phyloP scores from a whole-genome alignment of 1,284 basidiomycete genomes.

The Trametes hirsuta region DNA sequence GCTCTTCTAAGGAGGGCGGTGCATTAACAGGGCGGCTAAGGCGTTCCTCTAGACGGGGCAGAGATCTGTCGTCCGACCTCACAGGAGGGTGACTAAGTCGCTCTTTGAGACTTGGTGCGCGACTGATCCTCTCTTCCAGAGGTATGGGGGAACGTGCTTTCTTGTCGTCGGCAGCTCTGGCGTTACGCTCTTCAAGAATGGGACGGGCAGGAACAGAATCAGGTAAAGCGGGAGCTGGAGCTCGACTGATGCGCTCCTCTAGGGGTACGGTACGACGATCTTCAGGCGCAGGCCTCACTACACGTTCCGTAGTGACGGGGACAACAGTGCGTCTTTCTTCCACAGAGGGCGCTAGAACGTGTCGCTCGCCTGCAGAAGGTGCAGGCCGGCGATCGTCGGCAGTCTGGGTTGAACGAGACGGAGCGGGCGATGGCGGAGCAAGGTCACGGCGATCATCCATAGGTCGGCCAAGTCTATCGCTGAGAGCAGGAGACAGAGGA shows the following conservation, averaged over 20 bases:
- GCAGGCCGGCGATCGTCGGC: constrained; percentile 15
- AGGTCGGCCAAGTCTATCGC: constrained; percentile 13
- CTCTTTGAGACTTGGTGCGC: constrained; percentile 34
- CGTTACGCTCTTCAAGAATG: constrained; percentile 25
- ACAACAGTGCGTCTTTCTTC: constrained; percentile 20
- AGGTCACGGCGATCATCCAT: constrained; percentile 19
- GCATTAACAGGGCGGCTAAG: constrained; percentile 21
- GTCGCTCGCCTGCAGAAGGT: constrained; percentile 8
- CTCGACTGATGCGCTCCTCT: constrained; percentile 26
- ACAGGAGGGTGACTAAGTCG: constrained; percentile 26
- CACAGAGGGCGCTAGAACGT: neutral
- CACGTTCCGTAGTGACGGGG: constrained; percentile 15
- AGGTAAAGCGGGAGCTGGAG: constrained; percentile 11
- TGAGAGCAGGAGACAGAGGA: constrained; percentile 9
- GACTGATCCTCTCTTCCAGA: constrained; percentile 35
- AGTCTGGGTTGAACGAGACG: constrained; percentile 1
- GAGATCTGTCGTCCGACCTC: constrained; percentile 23
- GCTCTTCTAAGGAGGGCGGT: constrained; percentile 28
- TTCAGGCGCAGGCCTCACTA: constrained; percentile 14
- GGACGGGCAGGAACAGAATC: constrained; percentile 20
- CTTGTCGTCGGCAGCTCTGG: constrained; percentile 25
- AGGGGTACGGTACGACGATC: constrained; percentile 18
- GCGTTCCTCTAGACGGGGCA: constrained; percentile 25
- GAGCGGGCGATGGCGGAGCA: constrained; percentile 2
- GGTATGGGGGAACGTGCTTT: constrained; percentile 23